Percentiles rank a stretch among this genome's conserved stretches.
Evolutionary conservation across 2,329 filamentous ascomycete genomes (phyloP).

Genomic region (Calonectria pauciramosa): DNA sequence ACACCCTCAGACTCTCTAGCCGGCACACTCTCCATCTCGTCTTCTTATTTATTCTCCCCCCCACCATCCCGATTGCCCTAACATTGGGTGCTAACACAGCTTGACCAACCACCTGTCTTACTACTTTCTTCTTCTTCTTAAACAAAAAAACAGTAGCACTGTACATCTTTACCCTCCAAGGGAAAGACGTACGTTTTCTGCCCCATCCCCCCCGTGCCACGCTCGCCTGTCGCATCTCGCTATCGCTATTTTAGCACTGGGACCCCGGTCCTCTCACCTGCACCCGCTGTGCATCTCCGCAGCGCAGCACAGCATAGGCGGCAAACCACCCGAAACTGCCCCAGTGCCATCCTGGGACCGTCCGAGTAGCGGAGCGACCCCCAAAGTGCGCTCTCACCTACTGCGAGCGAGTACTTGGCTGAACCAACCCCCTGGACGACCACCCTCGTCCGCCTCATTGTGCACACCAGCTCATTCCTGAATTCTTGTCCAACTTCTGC

Average conservation of each 20-base stretch:
- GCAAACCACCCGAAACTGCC: slow-evolving; percentile 23
- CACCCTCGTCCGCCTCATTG: slow-evolving; percentile 11
- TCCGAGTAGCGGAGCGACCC: slow-evolving; percentile 22
- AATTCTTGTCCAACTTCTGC: slow-evolving; percentile 24
- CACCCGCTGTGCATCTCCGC: slow-evolving; percentile 17
- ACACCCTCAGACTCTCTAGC: not conserved
- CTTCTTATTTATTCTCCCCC: not conserved
- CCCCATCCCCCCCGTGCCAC: not conserved
- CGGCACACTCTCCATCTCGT: not conserved
- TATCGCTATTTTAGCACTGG: not conserved
- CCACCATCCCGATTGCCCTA: not conserved
- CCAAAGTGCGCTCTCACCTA: slow-evolving; percentile 16
- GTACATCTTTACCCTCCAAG: slow-evolving; percentile 2
- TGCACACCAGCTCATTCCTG: slow-evolving; percentile 7
- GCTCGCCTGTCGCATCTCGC: not conserved
- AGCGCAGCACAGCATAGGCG: slow-evolving; percentile 18
- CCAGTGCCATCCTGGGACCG: slow-evolving; percentile 19
- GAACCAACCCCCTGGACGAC: slow-evolving; percentile 16
- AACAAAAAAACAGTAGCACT: not conserved
- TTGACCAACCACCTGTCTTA: not conserved
- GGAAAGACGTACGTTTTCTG: slow-evolving; percentile 12
- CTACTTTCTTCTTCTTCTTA: not conserved
- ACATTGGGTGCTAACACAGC: not conserved
- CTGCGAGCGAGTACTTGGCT: not conserved
- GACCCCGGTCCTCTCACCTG: not conserved